phyloP scores from a whole-genome alignment of 495 filamentous ascomycete species.

The Friedmanniomyces endolithicus region DNA sequence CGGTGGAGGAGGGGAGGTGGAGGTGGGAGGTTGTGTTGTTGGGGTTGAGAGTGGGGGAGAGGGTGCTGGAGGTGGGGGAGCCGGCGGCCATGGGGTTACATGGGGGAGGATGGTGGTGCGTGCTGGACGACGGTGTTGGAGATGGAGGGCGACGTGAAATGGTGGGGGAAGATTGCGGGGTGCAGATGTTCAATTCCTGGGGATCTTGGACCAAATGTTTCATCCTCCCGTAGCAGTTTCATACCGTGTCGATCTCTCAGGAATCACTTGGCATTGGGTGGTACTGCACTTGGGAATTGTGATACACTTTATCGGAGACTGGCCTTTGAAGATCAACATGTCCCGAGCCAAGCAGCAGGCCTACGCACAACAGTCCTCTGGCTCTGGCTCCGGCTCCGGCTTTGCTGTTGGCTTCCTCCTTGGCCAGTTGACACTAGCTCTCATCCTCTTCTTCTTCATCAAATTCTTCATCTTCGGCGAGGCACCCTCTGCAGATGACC shows the following conservation, averaged over 20 bases:
- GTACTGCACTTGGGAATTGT: too few relatives aligned
- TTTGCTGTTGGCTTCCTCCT: slow-evolving; percentile 90
- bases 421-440: slow-evolving; percentile 80
- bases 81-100: not conserved
- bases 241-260: too few relatives aligned
- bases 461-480: slow-evolving; percentile 99
- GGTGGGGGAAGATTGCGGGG: not conserved
- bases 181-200: not conserved
- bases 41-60: not conserved
- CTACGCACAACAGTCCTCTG: not conserved
- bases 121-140: not conserved
- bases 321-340: too few relatives aligned
- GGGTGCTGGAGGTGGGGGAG: not conserved
- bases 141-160: not conserved
- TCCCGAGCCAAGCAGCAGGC: slow-evolving; percentile 1
- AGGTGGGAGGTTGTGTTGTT: slow-evolving; percentile 2
- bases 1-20: slow-evolving; percentile 11
- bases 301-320: too few relatives aligned
- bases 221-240: too few relatives aligned
- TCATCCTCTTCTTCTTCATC: slow-evolving; percentile 87
- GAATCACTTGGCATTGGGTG: too few relatives aligned
- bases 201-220: not conserved
- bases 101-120: not conserved
- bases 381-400: slow-evolving; percentile 39
- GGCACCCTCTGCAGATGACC: slow-evolving; percentile 65